Conservation (phyloP, 352 stramenopile species). For the Blastocystis sp. region DNA sequence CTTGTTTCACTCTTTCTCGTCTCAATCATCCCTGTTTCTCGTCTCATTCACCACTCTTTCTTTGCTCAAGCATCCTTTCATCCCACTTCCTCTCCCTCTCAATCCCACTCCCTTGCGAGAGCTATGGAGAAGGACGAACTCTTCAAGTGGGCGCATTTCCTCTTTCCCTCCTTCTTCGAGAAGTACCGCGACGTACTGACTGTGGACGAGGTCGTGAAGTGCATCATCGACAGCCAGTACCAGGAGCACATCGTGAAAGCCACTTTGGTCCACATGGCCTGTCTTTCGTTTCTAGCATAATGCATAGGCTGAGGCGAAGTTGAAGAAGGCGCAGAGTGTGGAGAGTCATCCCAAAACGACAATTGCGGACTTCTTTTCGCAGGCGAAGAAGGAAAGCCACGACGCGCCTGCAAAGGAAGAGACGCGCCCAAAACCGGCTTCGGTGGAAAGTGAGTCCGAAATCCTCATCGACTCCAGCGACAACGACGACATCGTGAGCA, state of each 20-base stretch:
- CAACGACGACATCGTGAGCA: background rate
- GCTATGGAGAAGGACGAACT: background rate
- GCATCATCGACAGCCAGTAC: conserved; percentile 43
- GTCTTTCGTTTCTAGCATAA: background rate
- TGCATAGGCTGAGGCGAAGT: background rate
- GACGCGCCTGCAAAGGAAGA: too few relatives aligned
- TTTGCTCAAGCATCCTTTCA: too few relatives aligned
- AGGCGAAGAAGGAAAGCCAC: background rate
- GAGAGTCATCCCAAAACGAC: background rate
- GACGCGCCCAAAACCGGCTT: background rate
- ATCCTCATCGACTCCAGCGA: background rate
- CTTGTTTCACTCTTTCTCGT: too few relatives aligned
- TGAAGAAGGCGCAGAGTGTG: background rate
- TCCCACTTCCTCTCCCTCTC: background rate
- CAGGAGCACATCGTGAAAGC: background rate
- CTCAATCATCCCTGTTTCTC: too few relatives aligned
- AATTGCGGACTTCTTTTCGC: conserved; percentile 16
- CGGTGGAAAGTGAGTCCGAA: background rate
- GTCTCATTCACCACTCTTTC: too few relatives aligned
- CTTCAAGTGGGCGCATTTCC: background rate
- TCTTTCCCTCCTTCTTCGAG: conserved; percentile 65
- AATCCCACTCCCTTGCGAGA: background rate
- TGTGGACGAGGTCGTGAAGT: background rate
- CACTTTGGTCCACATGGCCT: conserved; percentile 15
- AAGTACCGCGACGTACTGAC: background rate